Conservation (phyloP, 352 stramenopile species). For the Pythium volutum region DNA sequence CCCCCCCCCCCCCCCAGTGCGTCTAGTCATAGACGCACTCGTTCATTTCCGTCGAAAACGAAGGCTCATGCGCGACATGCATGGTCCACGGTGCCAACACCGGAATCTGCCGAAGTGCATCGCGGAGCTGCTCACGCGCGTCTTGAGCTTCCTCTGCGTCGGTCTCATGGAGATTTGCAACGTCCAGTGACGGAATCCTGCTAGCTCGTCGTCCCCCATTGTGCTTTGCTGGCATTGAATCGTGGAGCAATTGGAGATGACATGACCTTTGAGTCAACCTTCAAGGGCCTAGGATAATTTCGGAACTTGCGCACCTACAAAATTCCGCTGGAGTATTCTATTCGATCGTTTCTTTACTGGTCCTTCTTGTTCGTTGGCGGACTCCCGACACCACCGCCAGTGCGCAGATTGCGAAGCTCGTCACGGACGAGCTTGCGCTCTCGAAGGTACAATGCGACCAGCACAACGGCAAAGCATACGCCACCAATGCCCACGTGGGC, state of each 20-base stretch:
- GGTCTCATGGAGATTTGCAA: not conserved
- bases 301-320: not conserved
- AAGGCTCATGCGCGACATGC: constrained; percentile 38
- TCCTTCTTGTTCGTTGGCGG: constrained; percentile 2
- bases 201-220: not conserved
- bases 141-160: not conserved
- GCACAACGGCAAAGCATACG: constrained; percentile 40
- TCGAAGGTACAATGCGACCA: constrained; percentile 41
- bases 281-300: not conserved
- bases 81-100: constrained; percentile 47
- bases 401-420: constrained; percentile 17
- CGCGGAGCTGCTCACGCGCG: constrained; percentile 5
- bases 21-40: constrained; percentile 20
- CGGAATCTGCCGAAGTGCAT: constrained; percentile 31
- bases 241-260: not conserved
- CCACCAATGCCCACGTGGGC: constrained; percentile 46
- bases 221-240: not conserved
- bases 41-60: constrained; percentile 51
- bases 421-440: constrained; percentile 42
- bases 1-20: too few species aligned
- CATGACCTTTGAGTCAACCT: not conserved
- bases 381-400: not conserved
- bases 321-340: not conserved
- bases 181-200: not conserved
- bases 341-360: constrained; percentile 9